These are phyloP conservation scores for Fagus crenata DNA, from an alignment of 306 rosid species.

Conservation along the genomic window DNA sequence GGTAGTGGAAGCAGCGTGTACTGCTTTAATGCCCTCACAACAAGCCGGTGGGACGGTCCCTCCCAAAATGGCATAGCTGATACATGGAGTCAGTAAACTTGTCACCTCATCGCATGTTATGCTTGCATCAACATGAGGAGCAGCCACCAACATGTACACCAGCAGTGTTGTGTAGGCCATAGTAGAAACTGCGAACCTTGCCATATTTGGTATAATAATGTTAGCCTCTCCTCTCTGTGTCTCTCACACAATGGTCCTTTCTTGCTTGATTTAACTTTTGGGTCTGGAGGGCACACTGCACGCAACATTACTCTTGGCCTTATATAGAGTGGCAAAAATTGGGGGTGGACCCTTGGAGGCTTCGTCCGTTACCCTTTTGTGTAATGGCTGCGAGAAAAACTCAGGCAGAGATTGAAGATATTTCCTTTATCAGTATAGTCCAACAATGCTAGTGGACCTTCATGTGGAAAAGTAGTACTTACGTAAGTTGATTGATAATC, in stretches of 20 bases:
- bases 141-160: constrained; percentile 29
- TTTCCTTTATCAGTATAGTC: not conserved
- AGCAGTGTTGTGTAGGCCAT: constrained; percentile 23
- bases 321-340: constrained; percentile 30
- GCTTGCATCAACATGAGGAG: constrained; percentile 20
- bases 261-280: too few species aligned
- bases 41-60: constrained; percentile 50
- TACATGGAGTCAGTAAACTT: constrained; percentile 52
- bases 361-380: not conserved
- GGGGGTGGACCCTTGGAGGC: not conserved
- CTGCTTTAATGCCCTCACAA: constrained; percentile 50
- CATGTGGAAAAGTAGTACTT: constrained; percentile 2
- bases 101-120: constrained; percentile 52
- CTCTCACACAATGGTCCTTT: not conserved
- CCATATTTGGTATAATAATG: not conserved
- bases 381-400: constrained; percentile 11
- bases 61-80: constrained; percentile 55
- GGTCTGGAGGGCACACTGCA: not conserved
- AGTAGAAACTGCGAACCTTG: constrained; percentile 18
- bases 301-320: not conserved
- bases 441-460: not conserved
- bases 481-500: constrained; percentile 17
- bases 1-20: constrained; percentile 44
- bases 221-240: not conserved
- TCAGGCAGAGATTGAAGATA: not conserved